Evolutionary conservation across 1,139 yeast species (phyloP).

Genomic region (Kluyveromyces marxianus): DNA sequence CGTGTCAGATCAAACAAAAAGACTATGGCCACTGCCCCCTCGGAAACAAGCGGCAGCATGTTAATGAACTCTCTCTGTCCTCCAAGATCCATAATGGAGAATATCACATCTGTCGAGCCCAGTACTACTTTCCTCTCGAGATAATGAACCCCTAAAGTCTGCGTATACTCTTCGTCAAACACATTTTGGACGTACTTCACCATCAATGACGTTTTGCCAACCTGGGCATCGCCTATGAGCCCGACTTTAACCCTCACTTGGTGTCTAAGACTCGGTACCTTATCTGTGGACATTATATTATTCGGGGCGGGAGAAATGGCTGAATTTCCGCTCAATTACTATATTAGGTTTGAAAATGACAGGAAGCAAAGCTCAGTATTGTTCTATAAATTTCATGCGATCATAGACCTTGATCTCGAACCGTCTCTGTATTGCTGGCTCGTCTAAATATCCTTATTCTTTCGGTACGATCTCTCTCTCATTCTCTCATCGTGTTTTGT

Average conservation of each 20-base stretch:
- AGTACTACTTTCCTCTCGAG: constrained; percentile 87
- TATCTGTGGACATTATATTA: background rate
- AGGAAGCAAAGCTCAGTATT: too few relatives aligned
- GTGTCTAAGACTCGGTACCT: constrained; percentile 28
- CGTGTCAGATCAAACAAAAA: constrained; percentile 91
- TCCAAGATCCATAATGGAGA: constrained; percentile 94
- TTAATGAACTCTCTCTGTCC: constrained; percentile 95
- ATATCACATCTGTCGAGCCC: constrained; percentile 82
- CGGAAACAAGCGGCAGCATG: constrained; percentile 90
- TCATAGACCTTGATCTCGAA: too few relatives aligned
- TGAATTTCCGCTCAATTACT: too few relatives aligned
- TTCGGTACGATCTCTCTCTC: too few relatives aligned
- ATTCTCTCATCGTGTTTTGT: too few relatives aligned
- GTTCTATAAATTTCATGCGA: too few relatives aligned
- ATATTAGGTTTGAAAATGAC: too few relatives aligned
- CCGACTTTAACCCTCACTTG: constrained; percentile 84
- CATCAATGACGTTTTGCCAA: constrained; percentile 97
- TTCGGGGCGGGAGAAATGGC: too few relatives aligned
- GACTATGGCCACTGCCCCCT: constrained; percentile 88
- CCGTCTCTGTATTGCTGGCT: too few relatives aligned
- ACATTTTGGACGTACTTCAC: constrained; percentile 94
- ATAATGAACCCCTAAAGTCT: constrained; percentile 90
- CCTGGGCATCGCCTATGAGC: constrained; percentile 91
- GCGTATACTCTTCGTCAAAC: constrained; percentile 87
- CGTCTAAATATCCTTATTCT: too few relatives aligned